These are phyloP conservation scores for Penicillium bovifimosum DNA, from an alignment of 495 filamentous ascomycete species.

Conservation along the genomic window DNA sequence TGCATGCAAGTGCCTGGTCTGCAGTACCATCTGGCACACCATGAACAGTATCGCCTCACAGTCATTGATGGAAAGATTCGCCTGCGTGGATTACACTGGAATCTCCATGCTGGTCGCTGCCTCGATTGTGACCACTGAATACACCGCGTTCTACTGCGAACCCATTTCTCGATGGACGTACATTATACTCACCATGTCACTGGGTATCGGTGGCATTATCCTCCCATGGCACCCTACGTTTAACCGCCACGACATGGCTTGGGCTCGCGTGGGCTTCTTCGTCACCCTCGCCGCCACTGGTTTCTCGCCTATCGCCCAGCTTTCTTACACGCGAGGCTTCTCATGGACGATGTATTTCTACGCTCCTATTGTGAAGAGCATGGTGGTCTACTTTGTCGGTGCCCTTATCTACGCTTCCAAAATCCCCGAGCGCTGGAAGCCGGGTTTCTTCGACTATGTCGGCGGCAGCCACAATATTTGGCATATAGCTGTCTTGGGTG, in stretches of 20 bases:
- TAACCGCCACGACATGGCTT: conserved; percentile 87
- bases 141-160: conserved; percentile 98
- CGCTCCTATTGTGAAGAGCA: conserved; percentile 77
- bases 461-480: conserved; percentile 96
- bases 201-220: conserved; percentile 85
- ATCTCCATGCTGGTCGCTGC: conserved; percentile 95
- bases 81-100: conserved; percentile 97
- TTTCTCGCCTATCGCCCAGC: conserved; percentile 80
- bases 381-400: conserved; percentile 78
- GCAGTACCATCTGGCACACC: conserved; percentile 95
- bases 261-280: conserved; percentile 89
- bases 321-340: conserved; percentile 68
- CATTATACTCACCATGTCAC: conserved; percentile 70
- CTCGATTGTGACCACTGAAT: conserved; percentile 97
- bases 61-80: conserved; percentile 85
- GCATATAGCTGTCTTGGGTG: conserved; percentile 91
- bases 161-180: conserved; percentile 82
- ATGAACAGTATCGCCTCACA: conserved; percentile 94
- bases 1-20: conserved; percentile 91
- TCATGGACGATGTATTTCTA: conserved; percentile 80
- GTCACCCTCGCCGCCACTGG: conserved; percentile 84
- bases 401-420: conserved; percentile 89
- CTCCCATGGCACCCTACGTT: conserved; percentile 96
- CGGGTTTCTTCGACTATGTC: conserved; percentile 88
- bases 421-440: conserved; percentile 87